phyloP scores from a whole-genome alignment of 2,329 filamentous ascomycete species.

The Hypomyces perniciosus region DNA sequence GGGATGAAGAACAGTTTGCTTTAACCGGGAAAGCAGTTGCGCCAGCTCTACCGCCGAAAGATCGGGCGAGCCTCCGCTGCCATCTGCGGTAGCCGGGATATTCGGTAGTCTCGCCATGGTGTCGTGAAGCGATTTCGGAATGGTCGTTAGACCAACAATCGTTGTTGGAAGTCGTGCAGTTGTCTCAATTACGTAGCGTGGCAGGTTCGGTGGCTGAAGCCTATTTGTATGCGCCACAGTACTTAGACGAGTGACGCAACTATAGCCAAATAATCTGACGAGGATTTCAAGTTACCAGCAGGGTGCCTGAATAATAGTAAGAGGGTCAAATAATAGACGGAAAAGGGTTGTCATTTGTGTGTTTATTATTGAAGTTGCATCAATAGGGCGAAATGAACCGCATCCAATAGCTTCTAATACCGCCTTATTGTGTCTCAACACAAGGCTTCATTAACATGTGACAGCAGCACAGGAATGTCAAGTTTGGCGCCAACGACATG shows the following conservation, averaged over 20 bases:
- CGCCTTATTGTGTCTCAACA: no score
- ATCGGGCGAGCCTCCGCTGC: slow-evolving; percentile 18
- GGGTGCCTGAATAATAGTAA: background rate
- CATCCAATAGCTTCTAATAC: no score
- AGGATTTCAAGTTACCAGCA: background rate
- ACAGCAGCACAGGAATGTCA: no score
- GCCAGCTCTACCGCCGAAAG: slow-evolving; percentile 45
- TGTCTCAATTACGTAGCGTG: slow-evolving; percentile 10
- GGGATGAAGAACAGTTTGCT: slow-evolving; percentile 57
- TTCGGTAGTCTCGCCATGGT: slow-evolving; percentile 5
- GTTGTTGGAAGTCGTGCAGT: background rate
- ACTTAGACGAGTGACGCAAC: no score
- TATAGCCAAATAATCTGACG: no score
- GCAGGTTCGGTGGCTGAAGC: slow-evolving; percentile 20
- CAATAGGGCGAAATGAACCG: no score
- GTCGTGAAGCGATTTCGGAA: background rate
- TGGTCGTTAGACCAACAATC: slow-evolving; percentile 1
- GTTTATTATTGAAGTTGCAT: no score
- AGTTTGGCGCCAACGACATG: no score
- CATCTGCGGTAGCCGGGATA: background rate
- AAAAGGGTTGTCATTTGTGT: no score
- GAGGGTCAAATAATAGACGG: background rate
- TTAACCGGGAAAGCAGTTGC: slow-evolving; percentile 59
- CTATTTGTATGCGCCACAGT: slow-evolving; percentile 20
- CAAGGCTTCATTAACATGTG: no score